Percentiles rank a stretch among this genome's conserved stretches.
These are phyloP conservation scores for Pyrenochaeta sp. DNA, from an alignment of 2,329 filamentous ascomycete species.

Conservation along the genomic window DNA sequence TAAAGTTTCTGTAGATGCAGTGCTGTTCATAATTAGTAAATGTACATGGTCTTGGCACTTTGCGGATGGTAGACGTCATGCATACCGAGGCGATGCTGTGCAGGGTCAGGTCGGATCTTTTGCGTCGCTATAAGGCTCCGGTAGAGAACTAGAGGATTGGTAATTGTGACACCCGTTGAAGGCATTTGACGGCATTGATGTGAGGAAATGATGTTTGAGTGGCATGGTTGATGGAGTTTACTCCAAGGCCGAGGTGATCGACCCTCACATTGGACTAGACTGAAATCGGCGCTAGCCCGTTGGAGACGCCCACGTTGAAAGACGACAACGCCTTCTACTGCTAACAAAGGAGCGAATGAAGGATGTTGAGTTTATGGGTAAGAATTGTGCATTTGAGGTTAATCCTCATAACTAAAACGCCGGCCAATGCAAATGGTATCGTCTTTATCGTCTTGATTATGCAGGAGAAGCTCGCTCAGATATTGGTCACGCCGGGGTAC, in stretches of 20 bases:
- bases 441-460: conserved; percentile 23
- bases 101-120: conserved; percentile 72
- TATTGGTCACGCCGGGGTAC: conserved; percentile 73
- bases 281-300: conserved; percentile 33
- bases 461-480: conserved; percentile 54
- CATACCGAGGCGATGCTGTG: conserved; percentile 70
- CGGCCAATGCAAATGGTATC: conserved; percentile 37
- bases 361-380: not conserved
- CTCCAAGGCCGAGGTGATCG: conserved; percentile 31
- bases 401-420: conserved; percentile 25
- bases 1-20: conserved; percentile 82
- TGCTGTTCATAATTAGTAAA: conserved; percentile 54
- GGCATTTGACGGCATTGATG: conserved; percentile 45
- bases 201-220: conserved; percentile 10
- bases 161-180: conserved; percentile 56
- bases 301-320: conserved; percentile 11
- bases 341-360: not conserved
- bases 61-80: conserved; percentile 46
- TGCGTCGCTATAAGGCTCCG: conserved; percentile 73
- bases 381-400: not conserved
- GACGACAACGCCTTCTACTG: not conserved
- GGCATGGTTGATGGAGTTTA: conserved; percentile 12
- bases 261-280: conserved; percentile 29
- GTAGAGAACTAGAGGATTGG: conserved; percentile 80
- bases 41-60: conserved; percentile 21